A percentile compares a stretch with the other conserved stretches of the same genome.
phyloP scores from a whole-genome alignment of 306 rosid species.

The Quercus rubra region DNA sequence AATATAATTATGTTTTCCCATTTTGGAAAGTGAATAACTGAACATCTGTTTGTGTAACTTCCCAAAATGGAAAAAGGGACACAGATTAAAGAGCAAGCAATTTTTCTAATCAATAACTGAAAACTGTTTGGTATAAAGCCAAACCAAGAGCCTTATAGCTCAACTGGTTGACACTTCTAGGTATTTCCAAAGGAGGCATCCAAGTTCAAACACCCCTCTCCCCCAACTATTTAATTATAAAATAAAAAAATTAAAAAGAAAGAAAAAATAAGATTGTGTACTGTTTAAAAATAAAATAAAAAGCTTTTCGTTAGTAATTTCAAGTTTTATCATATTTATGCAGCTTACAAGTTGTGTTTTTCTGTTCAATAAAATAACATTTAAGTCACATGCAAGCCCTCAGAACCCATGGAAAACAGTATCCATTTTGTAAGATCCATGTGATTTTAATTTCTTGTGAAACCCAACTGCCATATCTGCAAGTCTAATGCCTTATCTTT shows the following conservation, averaged over 20 bases:
- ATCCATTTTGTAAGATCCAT: slow-evolving; percentile 1
- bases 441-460: neutral
- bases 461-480: neutral
- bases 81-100: too few relatives aligned
- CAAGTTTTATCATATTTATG: neutral
- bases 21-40: neutral
- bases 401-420: neutral
- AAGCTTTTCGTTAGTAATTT: neutral
- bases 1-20: neutral
- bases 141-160: too few relatives aligned
- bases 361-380: neutral
- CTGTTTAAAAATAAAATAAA: too few relatives aligned
- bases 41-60: neutral
- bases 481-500: slow-evolving; percentile 23
- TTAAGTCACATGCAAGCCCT: neutral
- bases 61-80: neutral
- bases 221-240: too few relatives aligned
- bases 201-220: too few relatives aligned
- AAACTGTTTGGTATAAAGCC: too few relatives aligned
- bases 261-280: too few relatives aligned
- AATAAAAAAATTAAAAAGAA: too few relatives aligned
- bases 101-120: too few relatives aligned
- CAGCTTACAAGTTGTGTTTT: neutral
- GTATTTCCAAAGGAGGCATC: too few relatives aligned
- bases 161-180: too few relatives aligned